Evolutionary conservation across 148 eudicot genomes (phyloP).

Genomic region (Dianthus caryophyllus): DNA sequence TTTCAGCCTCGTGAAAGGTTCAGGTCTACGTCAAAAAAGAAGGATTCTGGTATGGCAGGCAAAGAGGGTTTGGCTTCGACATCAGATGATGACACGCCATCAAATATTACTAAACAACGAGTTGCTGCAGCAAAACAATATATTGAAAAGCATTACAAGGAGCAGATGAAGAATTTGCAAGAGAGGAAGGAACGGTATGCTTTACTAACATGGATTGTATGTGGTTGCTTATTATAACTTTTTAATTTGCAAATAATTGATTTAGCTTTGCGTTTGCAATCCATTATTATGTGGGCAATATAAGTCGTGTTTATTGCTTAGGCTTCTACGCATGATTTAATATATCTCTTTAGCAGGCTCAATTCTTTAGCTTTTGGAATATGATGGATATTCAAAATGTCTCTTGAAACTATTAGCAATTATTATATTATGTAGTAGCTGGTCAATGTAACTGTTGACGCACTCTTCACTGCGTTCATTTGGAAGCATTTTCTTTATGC

Average conservation of each 20-base stretch:
- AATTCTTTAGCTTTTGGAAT: neutral
- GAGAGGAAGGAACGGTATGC: slow-evolving; percentile 91
- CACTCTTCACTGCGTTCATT: neutral
- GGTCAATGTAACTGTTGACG: neutral
- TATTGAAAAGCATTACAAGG: slow-evolving; percentile 98
- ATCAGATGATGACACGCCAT: slow-evolving; percentile 70
- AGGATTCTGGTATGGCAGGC: slow-evolving; percentile 45
- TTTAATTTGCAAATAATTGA: slow-evolving; percentile 9
- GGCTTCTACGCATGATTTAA: neutral
- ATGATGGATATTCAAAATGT: neutral
- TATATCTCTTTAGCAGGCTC: slow-evolving; percentile 8
- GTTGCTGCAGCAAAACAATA: slow-evolving; percentile 98
- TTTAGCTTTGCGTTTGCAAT: slow-evolving; percentile 7
- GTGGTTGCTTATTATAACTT: neutral
- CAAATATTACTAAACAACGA: slow-evolving; percentile 73
- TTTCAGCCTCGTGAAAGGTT: slow-evolving; percentile 77
- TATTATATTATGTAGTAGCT: neutral
- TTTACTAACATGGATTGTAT: slow-evolving; percentile 4
- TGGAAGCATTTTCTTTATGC: neutral
- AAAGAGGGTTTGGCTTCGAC: slow-evolving; percentile 45
- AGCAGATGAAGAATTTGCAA: slow-evolving; percentile 93
- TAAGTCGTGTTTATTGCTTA: neutral
- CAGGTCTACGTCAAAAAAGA: slow-evolving; percentile 55
- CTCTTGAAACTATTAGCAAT: neutral
- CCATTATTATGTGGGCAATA: neutral